These are phyloP conservation scores for Lepiota venenata DNA, from an alignment of 768 basidiomycete genomes.

Conservation along the genomic window DNA sequence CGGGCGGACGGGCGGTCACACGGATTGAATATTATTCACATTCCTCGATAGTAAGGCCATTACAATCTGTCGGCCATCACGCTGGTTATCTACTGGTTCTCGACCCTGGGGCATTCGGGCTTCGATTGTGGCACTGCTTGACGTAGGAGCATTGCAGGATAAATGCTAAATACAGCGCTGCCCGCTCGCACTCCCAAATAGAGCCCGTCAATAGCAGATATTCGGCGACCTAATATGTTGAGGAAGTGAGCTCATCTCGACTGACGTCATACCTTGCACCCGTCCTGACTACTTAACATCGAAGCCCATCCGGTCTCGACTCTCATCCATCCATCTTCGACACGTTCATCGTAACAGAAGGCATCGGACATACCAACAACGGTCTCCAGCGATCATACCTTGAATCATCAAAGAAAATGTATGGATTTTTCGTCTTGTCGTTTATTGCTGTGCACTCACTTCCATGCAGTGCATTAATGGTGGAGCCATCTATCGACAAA, in stretches of 20 bases:
- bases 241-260: not conserved
- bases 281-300: constrained; percentile 2
- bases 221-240: not conserved
- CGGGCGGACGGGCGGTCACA: no score
- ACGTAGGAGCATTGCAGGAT: not conserved
- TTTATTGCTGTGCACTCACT: not conserved
- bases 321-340: not conserved
- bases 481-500: not conserved
- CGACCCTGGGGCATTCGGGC: no score
- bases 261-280: constrained; percentile 7
- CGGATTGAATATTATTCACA: no score
- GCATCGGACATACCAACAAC: no score
- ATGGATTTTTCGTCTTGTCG: not conserved
- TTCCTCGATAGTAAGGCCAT: no score
- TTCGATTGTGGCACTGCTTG: not conserved
- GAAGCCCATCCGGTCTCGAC: not conserved
- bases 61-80: no score
- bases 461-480: not conserved
- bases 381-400: no score
- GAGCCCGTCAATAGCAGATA: constrained; percentile 7
- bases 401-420: no score
- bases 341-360: not conserved
- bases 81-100: no score
- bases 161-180: not conserved
- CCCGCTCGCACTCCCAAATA: not conserved